phyloP scores from a whole-genome alignment of 768 basidiomycete species.

The Chalciporus sphaerocephalus region DNA sequence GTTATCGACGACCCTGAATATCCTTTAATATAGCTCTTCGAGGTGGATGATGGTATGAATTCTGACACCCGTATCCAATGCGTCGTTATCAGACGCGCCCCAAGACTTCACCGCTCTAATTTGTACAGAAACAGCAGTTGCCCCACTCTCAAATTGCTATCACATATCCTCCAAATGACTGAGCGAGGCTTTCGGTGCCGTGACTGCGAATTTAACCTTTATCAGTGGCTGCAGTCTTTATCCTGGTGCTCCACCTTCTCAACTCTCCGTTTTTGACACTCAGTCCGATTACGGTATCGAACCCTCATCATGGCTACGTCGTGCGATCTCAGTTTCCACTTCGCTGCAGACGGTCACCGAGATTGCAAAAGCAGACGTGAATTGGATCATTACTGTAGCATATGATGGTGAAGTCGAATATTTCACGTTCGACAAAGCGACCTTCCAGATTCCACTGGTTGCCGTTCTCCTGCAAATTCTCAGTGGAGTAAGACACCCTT shows the following conservation, averaged over 20 bases:
- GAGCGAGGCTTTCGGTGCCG: slow-evolving; percentile 5
- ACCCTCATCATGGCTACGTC: slow-evolving; percentile 50
- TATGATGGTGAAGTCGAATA: not conserved
- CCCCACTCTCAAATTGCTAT: slow-evolving; percentile 52
- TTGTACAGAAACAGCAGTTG: slow-evolving; percentile 41
- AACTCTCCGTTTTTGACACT: slow-evolving; percentile 45
- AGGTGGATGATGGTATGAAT: slow-evolving; percentile 48
- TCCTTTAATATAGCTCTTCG: slow-evolving; percentile 39
- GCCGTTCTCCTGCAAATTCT: slow-evolving; percentile 60
- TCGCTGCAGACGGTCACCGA: slow-evolving; percentile 43
- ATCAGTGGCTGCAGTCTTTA: slow-evolving; percentile 53
- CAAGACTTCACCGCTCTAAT: too few species aligned
- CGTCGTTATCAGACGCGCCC: too few species aligned
- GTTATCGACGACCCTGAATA: slow-evolving; percentile 45
- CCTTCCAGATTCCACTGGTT: slow-evolving; percentile 38
- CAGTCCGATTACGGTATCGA: slow-evolving; percentile 40
- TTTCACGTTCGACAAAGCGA: slow-evolving; percentile 22
- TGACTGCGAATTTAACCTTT: slow-evolving; percentile 37
- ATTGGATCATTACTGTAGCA: slow-evolving; percentile 21
- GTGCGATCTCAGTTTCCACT: slow-evolving; percentile 41
- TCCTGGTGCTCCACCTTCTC: slow-evolving; percentile 35
- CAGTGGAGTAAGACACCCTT: slow-evolving; percentile 45
- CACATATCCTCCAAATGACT: slow-evolving; percentile 26
- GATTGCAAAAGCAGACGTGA: slow-evolving; percentile 40
- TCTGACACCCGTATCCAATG: too few species aligned